phyloP scores from a whole-genome alignment of 140 eudicot genomes.

The Cichorium intybus region DNA sequence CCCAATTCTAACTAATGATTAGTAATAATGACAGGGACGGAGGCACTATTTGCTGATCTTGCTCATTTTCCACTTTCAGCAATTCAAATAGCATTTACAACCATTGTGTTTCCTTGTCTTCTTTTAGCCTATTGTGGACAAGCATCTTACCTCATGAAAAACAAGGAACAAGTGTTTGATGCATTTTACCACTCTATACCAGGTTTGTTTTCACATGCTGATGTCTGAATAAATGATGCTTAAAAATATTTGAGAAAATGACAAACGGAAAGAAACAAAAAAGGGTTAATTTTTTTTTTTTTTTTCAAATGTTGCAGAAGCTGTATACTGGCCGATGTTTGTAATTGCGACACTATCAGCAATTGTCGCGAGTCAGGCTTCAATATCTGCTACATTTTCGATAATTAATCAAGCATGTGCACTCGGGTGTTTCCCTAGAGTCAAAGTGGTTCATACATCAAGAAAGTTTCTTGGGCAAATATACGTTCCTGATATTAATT shows the following conservation, averaged over 20 bases:
- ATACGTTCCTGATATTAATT: slow-evolving; percentile 71
- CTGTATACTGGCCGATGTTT: slow-evolving; percentile 55
- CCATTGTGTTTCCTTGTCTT: slow-evolving; percentile 83
- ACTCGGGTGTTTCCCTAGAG: slow-evolving; percentile 76
- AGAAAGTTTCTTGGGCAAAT: slow-evolving; percentile 61
- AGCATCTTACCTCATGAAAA: slow-evolving; percentile 84
- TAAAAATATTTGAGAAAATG: neutral
- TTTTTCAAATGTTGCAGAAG: slow-evolving; percentile 44
- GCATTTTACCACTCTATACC: slow-evolving; percentile 90
- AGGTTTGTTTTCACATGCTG: slow-evolving; percentile 31
- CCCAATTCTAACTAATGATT: neutral
- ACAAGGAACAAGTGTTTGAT: slow-evolving; percentile 62
- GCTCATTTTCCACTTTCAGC: slow-evolving; percentile 81
- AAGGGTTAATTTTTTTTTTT: too few relatives aligned
- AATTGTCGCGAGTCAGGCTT: slow-evolving; percentile 73
- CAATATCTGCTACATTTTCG: slow-evolving; percentile 75
- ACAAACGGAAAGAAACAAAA: neutral
- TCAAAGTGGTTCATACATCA: slow-evolving; percentile 75
- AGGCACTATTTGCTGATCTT: slow-evolving; percentile 89
- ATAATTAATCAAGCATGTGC: slow-evolving; percentile 78
- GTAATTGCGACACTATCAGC: slow-evolving; percentile 59
- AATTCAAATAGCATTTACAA: slow-evolving; percentile 78
- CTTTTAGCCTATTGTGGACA: slow-evolving; percentile 89
- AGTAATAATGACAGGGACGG: slow-evolving; percentile 59
- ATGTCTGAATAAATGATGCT: neutral